Evolutionary conservation across 768 basidiomycete species (phyloP).

Genomic region (Fistulinella prunicolor): DNA sequence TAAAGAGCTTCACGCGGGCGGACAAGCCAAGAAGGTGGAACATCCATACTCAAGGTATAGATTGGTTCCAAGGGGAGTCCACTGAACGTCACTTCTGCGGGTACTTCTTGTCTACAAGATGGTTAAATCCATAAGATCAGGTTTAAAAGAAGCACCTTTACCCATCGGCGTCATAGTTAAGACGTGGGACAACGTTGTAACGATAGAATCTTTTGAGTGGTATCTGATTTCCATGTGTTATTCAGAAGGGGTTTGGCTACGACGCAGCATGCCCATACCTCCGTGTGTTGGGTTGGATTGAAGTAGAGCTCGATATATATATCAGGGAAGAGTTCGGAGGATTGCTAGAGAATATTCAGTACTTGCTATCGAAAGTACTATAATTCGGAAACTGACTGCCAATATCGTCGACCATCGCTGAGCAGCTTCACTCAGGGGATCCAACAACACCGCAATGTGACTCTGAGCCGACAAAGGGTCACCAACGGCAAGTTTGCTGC

Average conservation of each 20-base stretch:
- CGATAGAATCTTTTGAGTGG: slow-evolving; percentile 94
- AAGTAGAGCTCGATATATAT: slow-evolving; percentile 75
- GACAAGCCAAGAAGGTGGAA: slow-evolving; percentile 89
- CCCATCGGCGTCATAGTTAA: slow-evolving; percentile 70
- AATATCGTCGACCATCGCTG: slow-evolving; percentile 86
- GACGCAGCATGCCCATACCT: slow-evolving; percentile 46
- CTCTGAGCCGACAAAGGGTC: slow-evolving; percentile 63
- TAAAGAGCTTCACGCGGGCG: slow-evolving; percentile 85
- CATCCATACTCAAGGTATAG: slow-evolving; percentile 92
- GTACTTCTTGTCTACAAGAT: slow-evolving; percentile 51
- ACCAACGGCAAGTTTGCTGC: slow-evolving; percentile 68
- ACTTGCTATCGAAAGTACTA: neutral
- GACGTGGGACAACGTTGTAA: slow-evolving; percentile 56
- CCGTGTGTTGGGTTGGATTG: slow-evolving; percentile 63
- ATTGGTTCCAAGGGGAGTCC: slow-evolving; percentile 82
- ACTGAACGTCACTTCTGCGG: slow-evolving; percentile 60
- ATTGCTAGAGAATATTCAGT: slow-evolving; percentile 11
- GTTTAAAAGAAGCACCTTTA: slow-evolving; percentile 25
- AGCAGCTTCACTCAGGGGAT: slow-evolving; percentile 80
- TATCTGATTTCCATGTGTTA: slow-evolving; percentile 43
- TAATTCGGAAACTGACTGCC: slow-evolving; percentile 45
- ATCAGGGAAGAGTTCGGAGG: slow-evolving; percentile 50
- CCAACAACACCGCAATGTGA: slow-evolving; percentile 70
- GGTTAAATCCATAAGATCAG: neutral
- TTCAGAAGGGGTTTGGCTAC: neutral